Percentiles rank a stretch among this genome's conserved stretches.
phyloP scores from a whole-genome alignment of 202 grass and related monocot species.

The Schoenoplectus triqueter region DNA sequence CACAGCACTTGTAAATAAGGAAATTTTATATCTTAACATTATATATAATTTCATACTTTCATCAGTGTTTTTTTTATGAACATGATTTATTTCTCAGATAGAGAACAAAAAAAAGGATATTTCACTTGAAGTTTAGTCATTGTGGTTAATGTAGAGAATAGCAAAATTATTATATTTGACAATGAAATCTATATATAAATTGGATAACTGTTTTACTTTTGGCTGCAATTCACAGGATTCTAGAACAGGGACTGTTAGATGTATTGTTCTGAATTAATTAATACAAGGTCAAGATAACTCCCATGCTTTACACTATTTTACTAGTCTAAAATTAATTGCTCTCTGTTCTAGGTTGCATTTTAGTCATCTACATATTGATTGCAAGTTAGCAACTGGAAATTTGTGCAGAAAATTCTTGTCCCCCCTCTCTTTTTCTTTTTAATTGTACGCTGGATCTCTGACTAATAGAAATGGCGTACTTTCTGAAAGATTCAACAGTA shows the following conservation, averaged over 20 bases:
- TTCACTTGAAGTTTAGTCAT: background rate
- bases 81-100: no score
- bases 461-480: conserved; percentile 11
- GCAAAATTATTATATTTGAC: background rate
- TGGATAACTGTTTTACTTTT: no score
- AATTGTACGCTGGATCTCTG: background rate
- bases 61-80: no score
- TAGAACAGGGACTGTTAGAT: background rate
- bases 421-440: background rate
- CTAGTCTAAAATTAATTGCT: background rate
- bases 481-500: conserved; percentile 3
- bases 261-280: conserved; percentile 19
- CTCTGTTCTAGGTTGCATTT: conserved; percentile 22
- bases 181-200: background rate
- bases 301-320: conserved; percentile 19
- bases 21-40: no score
- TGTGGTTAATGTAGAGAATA: no score
- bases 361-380: conserved; percentile 27
- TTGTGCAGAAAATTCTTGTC: background rate
- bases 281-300: background rate
- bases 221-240: conserved; percentile 7
- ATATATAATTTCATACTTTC: no score
- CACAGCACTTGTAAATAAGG: no score
- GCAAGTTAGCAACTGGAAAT: background rate
- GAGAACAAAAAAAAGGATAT: background rate